Percentiles rank a stretch among this genome's conserved stretches.
These are phyloP conservation scores for Capronia coronata DNA, from an alignment of 2,329 filamentous ascomycete genomes.

Conservation along the genomic window DNA sequence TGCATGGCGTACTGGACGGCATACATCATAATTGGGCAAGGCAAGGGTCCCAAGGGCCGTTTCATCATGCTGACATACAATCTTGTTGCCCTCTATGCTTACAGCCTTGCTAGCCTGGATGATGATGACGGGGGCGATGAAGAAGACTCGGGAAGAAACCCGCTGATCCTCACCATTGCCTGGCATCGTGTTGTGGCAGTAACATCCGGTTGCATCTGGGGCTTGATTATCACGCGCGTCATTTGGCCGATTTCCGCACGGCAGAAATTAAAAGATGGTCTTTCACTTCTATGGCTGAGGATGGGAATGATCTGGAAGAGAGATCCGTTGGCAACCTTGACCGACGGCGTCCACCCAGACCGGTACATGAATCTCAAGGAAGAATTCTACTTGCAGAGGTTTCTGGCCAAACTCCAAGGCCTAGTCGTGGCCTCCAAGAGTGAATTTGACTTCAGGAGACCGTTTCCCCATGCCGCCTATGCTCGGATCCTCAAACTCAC, in stretches of 20 bases:
- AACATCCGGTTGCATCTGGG: slow-evolving; percentile 82
- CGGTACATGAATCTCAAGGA: slow-evolving; percentile 84
- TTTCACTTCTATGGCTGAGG: slow-evolving; percentile 85
- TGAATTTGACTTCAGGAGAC: slow-evolving; percentile 82
- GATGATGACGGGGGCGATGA: slow-evolving; percentile 67
- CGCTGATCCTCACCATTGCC: slow-evolving; percentile 80
- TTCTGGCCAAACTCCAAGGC: slow-evolving; percentile 64
- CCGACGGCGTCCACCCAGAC: slow-evolving; percentile 50
- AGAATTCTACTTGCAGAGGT: slow-evolving; percentile 78
- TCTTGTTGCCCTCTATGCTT: slow-evolving; percentile 86
- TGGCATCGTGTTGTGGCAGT: slow-evolving; percentile 83
- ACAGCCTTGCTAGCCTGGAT: slow-evolving; percentile 75
- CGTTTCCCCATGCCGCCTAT: slow-evolving; percentile 71
- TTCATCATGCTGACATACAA: slow-evolving; percentile 97
- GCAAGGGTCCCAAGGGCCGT: slow-evolving; percentile 81
- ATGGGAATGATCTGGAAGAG: slow-evolving; percentile 96
- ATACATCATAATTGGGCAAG: slow-evolving; percentile 77
- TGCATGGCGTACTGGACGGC: slow-evolving; percentile 76
- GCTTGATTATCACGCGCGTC: slow-evolving; percentile 77
- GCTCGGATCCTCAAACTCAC: slow-evolving; percentile 71
- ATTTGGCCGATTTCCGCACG: slow-evolving; percentile 93
- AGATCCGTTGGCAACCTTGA: slow-evolving; percentile 71
- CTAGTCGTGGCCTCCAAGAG: slow-evolving; percentile 66
- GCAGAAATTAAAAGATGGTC: slow-evolving; percentile 77
- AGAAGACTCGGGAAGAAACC: slow-evolving; percentile 77